Percentiles rank a stretch among this genome's conserved stretches.
phyloP scores from a whole-genome alignment of 2,329 filamentous ascomycete genomes.

The Diaporthe sp. region DNA sequence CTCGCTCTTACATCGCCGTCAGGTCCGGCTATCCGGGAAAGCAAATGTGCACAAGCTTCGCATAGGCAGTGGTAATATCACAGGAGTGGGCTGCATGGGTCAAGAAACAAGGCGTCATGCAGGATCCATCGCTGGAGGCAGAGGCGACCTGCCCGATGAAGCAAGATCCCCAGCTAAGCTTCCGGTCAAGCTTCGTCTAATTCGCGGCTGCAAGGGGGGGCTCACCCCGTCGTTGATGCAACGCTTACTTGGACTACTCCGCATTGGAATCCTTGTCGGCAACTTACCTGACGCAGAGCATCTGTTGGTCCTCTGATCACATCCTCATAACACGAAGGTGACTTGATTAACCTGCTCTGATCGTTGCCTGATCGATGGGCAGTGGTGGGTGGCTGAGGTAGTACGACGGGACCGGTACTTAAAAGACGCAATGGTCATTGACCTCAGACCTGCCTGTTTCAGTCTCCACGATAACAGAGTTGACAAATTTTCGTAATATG shows the following conservation, averaged over 20 bases:
- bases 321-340: not conserved
- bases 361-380: not conserved
- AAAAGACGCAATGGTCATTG: not conserved
- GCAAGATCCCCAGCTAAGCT: slow-evolving; percentile 17
- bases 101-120: not conserved
- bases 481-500: not conserved
- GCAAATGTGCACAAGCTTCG: not conserved
- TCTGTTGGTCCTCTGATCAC: not conserved
- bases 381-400: not conserved
- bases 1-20: not conserved
- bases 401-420: too few species aligned
- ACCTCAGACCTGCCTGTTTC: not conserved
- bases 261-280: not conserved
- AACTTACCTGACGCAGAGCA: not conserved
- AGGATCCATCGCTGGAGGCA: slow-evolving; percentile 1
- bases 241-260: slow-evolving; percentile 4
- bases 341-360: not conserved
- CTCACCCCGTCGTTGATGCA: slow-evolving; percentile 7
- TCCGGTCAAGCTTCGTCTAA: slow-evolving; percentile 17
- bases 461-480: not conserved
- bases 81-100: slow-evolving; percentile 9
- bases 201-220: not conserved
- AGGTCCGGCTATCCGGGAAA: not conserved
- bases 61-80: slow-evolving; percentile 4
- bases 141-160: slow-evolving; percentile 17